Conservation (phyloP, 495 filamentous ascomycete species). For the Aspergillus mulundensis region DNA sequence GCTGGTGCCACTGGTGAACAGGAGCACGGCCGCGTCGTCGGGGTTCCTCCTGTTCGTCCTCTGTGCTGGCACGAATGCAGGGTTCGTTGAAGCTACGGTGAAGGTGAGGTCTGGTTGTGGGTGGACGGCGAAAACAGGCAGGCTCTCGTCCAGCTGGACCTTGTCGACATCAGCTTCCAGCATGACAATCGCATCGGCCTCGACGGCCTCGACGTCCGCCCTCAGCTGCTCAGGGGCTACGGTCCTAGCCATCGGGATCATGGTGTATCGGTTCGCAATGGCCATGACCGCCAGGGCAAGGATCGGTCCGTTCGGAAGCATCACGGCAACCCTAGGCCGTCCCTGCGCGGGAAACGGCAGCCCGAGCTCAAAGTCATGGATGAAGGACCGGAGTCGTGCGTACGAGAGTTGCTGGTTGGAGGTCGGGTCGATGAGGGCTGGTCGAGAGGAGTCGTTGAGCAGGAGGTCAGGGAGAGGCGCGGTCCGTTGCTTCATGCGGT, state of each 20-base stretch:
- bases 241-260: slow-evolving; percentile 5
- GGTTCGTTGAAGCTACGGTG: background rate
- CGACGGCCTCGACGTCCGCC: slow-evolving; percentile 1
- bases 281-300: background rate
- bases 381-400: background rate
- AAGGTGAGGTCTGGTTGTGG: slow-evolving; percentile 2
- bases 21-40: background rate
- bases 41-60: background rate
- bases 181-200: slow-evolving; percentile 1
- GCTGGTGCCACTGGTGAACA: slow-evolving; percentile 2
- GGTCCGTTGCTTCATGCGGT: background rate
- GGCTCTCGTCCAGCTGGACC: background rate
- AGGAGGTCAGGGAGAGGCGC: background rate
- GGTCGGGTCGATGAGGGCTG: background rate
- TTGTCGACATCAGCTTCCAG: background rate
- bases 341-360: background rate
- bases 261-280: background rate
- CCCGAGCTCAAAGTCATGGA: background rate
- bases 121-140: background rate
- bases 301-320: slow-evolving; percentile 2
- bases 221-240: background rate
- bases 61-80: background rate
- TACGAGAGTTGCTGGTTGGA: slow-evolving; percentile 1
- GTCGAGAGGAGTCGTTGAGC: background rate
- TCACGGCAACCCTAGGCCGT: background rate